A percentile compares a stretch with the other conserved stretches of the same genome.
Evolutionary conservation across 257 asterid species (phyloP).

Genomic region (Buddleja alternifolia): DNA sequence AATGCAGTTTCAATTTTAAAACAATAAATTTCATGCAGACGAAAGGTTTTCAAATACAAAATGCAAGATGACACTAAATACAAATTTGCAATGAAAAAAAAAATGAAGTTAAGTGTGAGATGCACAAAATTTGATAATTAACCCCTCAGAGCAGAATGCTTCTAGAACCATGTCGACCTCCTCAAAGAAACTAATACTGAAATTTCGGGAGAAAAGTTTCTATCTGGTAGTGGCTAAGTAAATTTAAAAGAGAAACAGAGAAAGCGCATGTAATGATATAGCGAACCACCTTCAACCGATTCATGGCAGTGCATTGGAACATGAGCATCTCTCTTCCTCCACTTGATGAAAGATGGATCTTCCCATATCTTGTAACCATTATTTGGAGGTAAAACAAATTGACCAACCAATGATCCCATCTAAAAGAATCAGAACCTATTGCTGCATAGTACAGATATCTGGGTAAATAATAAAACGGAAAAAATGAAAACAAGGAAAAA

Average conservation of each 20-base stretch:
- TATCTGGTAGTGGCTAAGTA: not conserved
- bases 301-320: conserved; percentile 91
- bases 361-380: conserved; percentile 82
- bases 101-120: conserved; percentile 6
- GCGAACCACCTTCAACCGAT: conserved; percentile 74
- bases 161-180: conserved; percentile 14
- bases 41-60: not conserved
- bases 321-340: conserved; percentile 95
- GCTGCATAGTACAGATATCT: conserved; percentile 21
- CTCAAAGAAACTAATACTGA: conserved; percentile 1
- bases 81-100: not conserved
- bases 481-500: not conserved
- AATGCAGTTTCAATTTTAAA: not conserved
- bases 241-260: conserved; percentile 9
- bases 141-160: not conserved
- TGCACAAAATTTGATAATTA: conserved; percentile 11
- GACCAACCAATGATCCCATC: conserved; percentile 75
- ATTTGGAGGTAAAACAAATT: conserved; percentile 60
- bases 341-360: conserved; percentile 88
- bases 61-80: conserved; percentile 11
- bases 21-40: not conserved
- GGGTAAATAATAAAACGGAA: not conserved
- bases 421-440: conserved; percentile 30
- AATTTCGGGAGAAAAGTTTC: not conserved
- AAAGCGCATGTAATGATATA: not conserved